Evolutionary conservation across 2,329 filamentous ascomycete species (phyloP), one percentile per base, ranked within the genome.

Genomic region (Penicillium italicum): DNA sequence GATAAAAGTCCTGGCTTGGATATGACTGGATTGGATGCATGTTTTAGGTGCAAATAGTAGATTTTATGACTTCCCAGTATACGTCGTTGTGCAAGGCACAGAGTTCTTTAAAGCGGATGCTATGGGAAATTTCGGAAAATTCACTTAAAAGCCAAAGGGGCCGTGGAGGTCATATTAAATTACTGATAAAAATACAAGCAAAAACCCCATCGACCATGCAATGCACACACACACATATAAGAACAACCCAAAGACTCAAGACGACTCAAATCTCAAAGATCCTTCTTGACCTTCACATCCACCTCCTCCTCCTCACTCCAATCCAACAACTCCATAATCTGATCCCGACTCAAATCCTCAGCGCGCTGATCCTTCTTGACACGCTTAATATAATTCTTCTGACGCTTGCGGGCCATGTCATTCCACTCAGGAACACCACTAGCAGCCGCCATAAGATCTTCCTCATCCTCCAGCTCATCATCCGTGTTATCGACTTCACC

Each of bases 301-400:
- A 50, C 62, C 51, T 70, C 69, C 3, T 62, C 62, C 10, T 74
- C 62, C 18, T 74, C 69, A 81, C 67, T 85, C 80, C 64, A 72
- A 58, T 83, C 79, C 70, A 91, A 72, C 65, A 87, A 84, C 73
- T 91, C 86, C 69, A 85, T 82, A 63, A 92, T 87, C 70, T 91
- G 87, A 74, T 88, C 87, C 71, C 90, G 87, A 57, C 87, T 84
- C 62, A 89, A 80, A 56, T 86, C 83, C 63, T 86, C 85, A 65
- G 84, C 80, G 62, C 75, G 72, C 74, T 83, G 78, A 59, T 89
- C 86, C 62, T 85, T 79, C 58, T 89, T 72, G 66, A 88, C 69
- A 67, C 85, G 82, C 78, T 85, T 85, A 58, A 89, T 76, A 71
- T 88, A 80, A 62, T 82, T 80, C 67, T 86, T 81, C 76, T 90